Percentiles rank a stretch among this genome's conserved stretches.
phyloP scores from a whole-genome alignment of 805 yeast genomes.

The Jamesozyma rosinii region DNA sequence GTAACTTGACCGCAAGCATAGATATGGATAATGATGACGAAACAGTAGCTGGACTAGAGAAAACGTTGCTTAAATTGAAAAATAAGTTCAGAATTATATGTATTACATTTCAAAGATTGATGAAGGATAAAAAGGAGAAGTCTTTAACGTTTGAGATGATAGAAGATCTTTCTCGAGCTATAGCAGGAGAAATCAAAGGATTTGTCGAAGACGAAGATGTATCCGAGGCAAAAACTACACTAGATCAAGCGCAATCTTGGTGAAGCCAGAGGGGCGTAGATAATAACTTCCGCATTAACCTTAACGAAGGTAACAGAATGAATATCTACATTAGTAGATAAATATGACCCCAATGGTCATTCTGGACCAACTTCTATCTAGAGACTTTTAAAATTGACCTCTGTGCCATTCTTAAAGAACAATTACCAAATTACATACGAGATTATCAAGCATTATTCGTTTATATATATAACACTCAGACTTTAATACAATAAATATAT shows the following conservation, averaged over 20 bases:
- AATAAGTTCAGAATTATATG: constrained; percentile 52
- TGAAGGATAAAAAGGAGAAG: constrained; percentile 8
- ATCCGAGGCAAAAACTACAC: constrained; percentile 9
- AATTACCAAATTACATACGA: too few species aligned
- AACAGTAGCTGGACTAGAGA: constrained; percentile 49
- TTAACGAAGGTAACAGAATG: too few species aligned
- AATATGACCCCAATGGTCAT: too few species aligned
- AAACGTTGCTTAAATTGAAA: constrained; percentile 42
- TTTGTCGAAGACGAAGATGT: constrained; percentile 23
- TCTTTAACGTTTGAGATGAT: constrained; percentile 31
- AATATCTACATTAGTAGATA: too few species aligned
- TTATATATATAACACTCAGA: too few species aligned
- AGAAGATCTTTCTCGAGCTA: constrained; percentile 24
- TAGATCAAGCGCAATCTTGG: constrained; percentile 24
- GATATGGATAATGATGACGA: constrained; percentile 42
- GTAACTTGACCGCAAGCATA: constrained; percentile 24
- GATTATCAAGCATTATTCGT: too few species aligned
- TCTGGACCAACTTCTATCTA: too few species aligned
- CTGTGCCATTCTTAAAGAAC: too few species aligned
- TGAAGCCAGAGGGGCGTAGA: too few species aligned
- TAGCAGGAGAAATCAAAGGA: constrained; percentile 28
- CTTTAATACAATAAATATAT: too few species aligned
- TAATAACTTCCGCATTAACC: too few species aligned
- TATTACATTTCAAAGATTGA: constrained; percentile 22
- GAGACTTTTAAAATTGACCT: too few species aligned